Conservation (phyloP, 148 eudicot genomes). For the Rhododendron williamsianum region DNA sequence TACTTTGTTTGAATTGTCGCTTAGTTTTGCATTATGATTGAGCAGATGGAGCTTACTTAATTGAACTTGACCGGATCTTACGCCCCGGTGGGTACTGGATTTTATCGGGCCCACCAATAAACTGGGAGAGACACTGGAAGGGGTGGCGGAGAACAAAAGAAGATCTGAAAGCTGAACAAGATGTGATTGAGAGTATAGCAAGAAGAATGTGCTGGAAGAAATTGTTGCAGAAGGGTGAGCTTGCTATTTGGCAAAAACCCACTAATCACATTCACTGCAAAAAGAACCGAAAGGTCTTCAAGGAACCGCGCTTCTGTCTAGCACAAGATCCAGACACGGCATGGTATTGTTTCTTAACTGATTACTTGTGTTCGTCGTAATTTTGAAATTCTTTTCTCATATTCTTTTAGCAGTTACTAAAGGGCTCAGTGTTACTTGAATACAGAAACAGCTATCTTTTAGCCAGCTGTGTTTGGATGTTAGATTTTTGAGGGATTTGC, state of each 20-base stretch:
- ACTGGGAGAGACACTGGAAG: constrained; percentile 49
- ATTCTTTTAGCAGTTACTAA: neutral
- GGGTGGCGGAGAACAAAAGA: constrained; percentile 45
- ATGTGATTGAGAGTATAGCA: constrained; percentile 36
- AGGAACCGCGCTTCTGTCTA: constrained; percentile 54
- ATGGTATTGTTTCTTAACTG: constrained; percentile 41
- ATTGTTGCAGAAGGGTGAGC: constrained; percentile 28
- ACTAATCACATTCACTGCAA: constrained; percentile 51
- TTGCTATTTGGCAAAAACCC: constrained; percentile 64
- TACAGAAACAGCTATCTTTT: neutral
- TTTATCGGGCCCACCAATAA: constrained; percentile 61
- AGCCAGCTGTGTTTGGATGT: neutral
- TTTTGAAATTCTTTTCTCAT: neutral
- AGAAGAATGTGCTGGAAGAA: constrained; percentile 61
- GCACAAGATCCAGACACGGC: constrained; percentile 53
- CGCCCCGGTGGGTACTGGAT: constrained; percentile 73
- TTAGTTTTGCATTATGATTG: neutral
- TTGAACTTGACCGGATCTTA: constrained; percentile 51
- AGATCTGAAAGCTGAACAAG: constrained; percentile 43
- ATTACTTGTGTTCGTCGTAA: neutral
- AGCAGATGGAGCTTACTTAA: constrained; percentile 54
- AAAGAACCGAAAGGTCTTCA: constrained; percentile 33
- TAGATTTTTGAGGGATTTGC: neutral
- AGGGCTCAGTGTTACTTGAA: neutral
- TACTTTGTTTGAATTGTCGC: neutral